Conservation (phyloP, 495 filamentous ascomycete species). For the Penicillium bovifimosum region DNA sequence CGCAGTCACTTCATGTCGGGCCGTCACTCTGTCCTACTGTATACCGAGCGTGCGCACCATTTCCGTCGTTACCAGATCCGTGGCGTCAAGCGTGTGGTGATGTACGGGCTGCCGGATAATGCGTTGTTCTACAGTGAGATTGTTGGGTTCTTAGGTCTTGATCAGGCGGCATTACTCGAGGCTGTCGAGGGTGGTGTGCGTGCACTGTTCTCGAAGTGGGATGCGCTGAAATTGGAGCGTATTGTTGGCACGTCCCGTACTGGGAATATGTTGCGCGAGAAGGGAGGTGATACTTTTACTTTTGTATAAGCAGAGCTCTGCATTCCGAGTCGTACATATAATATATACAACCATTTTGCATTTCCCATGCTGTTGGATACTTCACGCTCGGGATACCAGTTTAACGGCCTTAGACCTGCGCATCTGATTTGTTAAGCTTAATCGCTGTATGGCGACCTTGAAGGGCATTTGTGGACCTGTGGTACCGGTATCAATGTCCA, state of each 20-base stretch:
- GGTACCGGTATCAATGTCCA: no score
- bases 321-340: neutral
- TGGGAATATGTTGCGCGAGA: constrained; percentile 62
- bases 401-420: no score
- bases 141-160: constrained; percentile 58
- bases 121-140: constrained; percentile 84
- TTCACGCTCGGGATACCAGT: no score
- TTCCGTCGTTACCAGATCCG: constrained; percentile 77
- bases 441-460: no score
- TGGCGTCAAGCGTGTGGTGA: constrained; percentile 72
- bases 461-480: no score
- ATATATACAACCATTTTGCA: no score
- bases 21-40: constrained; percentile 75
- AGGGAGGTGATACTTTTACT: constrained; percentile 79
- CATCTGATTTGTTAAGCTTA: no score
- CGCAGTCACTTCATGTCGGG: constrained; percentile 82
- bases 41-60: constrained; percentile 91
- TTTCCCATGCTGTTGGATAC: no score
- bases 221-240: constrained; percentile 81
- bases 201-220: constrained; percentile 80
- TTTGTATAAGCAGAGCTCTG: constrained; percentile 31
- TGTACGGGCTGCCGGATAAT: constrained; percentile 89
- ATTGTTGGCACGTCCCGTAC: constrained; percentile 76
- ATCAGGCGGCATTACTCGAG: constrained; percentile 31
- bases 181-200: constrained; percentile 50